Base-by-base conservation (phyloP, 768 basidiomycete species). In the Pleurotus sapidus region DNA sequence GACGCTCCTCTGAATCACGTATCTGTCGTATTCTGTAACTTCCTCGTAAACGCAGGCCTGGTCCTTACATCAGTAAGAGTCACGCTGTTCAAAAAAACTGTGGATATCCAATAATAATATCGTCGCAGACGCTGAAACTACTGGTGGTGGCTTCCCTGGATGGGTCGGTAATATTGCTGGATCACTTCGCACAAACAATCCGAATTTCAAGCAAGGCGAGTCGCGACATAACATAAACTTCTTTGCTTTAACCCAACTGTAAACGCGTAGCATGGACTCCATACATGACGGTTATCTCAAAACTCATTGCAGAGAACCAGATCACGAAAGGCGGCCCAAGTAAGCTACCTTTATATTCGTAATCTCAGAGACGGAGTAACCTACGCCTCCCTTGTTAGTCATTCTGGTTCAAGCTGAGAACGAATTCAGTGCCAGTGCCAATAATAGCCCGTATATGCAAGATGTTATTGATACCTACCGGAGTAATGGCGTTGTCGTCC, bases 281-380 rank as follows among this genome's bases (percentile, higher is more conserved):
- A 11, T 86, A 86, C 59, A 72, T 84, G 69, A 80, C 77, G 4
- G 67, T 72, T 1, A 72, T 86, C 8, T 72, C 79, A 4, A 72
- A 75, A 51, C 71, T 84, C 34, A 74, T 84, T 30, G 77, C 81
- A 1, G 70, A 66, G 56, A 81, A 85, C 61, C 83, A 87, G 64
- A 79, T 86, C 59, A 78, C 80, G 11, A 77, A 81, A 18, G 85
- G 82, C 8, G 85, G 85, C 4, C 83, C 84, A 18, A 78, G 84
- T 74, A 72, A 55, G 70, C 65, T 38, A 60, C 56, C 46, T 58
- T 55, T 37, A 8, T 25, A 24, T 53, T 17, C 20, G 37, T 45
- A 20, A 39, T 24, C 25, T 1, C 18, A 11, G 11, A 30, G 15
- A 25, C 14, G 3, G 12, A 27, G 12, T 27, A 20, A 38, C 42